Percentiles rank a stretch among this genome's conserved stretches.
phyloP scores from a whole-genome alignment of 257 asterid species.

The Nyctanthes arbortristis region DNA sequence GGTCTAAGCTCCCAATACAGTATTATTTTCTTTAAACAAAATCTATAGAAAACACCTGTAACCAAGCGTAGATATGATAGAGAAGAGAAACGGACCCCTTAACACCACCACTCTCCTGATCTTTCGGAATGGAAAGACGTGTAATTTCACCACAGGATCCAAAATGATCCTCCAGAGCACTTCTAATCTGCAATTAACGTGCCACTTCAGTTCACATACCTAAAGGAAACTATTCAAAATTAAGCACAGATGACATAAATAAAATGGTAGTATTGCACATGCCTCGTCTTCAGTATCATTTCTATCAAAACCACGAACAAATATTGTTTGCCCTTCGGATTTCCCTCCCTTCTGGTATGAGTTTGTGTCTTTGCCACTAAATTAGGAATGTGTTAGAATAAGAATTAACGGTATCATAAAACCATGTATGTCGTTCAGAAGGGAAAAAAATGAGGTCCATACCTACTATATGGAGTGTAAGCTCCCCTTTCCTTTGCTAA shows the following conservation, averaged over 20 bases:
- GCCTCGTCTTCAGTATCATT: conserved; percentile 54
- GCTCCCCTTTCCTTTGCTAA: conserved; percentile 61
- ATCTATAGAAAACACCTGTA: too few relatives aligned
- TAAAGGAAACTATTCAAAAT: not conserved
- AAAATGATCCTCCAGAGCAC: conserved; percentile 63
- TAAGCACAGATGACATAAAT: not conserved
- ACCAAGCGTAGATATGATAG: too few relatives aligned
- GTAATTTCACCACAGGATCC: conserved; percentile 73
- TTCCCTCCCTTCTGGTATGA: conserved; percentile 49
- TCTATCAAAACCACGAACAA: conserved; percentile 68
- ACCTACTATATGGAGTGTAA: conserved; percentile 61
- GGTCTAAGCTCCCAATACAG: too few relatives aligned
- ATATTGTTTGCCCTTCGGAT: conserved; percentile 48
- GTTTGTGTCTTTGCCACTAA: conserved; percentile 38
- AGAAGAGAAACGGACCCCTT: conserved; percentile 80
- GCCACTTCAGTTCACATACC: not conserved
- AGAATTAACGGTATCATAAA: not conserved
- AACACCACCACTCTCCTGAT: conserved; percentile 47
- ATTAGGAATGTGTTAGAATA: not conserved
- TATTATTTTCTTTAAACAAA: too few relatives aligned
- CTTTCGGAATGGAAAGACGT: conserved; percentile 59
- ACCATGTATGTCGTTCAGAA: not conserved
- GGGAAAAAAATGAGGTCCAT: conserved; percentile 23
- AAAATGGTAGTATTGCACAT: conserved; percentile 17
- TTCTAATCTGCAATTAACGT: conserved; percentile 53